Evolutionary conservation across 768 basidiomycete species (phyloP).

Genomic region (Leccinum fibrillosum): DNA sequence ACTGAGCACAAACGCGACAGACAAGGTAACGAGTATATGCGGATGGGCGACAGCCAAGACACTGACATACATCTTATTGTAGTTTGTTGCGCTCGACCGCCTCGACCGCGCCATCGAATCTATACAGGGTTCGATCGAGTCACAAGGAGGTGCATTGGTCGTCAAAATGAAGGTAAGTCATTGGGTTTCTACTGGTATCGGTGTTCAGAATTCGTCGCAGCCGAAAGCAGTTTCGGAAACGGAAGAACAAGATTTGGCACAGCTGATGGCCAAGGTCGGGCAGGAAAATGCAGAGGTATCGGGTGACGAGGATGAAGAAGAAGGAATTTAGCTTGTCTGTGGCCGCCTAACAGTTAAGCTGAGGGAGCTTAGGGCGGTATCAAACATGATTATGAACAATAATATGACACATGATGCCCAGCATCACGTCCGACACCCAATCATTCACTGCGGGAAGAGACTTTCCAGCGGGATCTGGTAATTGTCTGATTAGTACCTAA

Average conservation of each 20-base stretch:
- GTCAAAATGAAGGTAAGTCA: conserved; percentile 91
- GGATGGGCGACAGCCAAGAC: background rate
- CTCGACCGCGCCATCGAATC: conserved; percentile 91
- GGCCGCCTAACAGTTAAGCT: background rate
- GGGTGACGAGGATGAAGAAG: conserved; percentile 89
- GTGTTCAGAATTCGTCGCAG: conserved; percentile 38
- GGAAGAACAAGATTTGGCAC: conserved; percentile 95
- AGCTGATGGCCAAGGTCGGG: conserved; percentile 93
- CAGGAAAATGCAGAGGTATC: conserved; percentile 95
- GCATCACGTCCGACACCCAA: no score
- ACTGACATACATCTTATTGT: background rate
- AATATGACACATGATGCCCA: no score
- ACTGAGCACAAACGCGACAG: conserved; percentile 92
- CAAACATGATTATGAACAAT: no score
- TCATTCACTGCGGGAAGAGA: no score
- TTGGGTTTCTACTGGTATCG: background rate
- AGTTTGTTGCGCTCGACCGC: conserved; percentile 88
- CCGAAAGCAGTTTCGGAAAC: conserved; percentile 98
- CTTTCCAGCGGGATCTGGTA: no score
- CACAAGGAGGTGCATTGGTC: conserved; percentile 78
- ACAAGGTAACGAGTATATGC: conserved; percentile 59
- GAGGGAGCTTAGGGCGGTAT: no score
- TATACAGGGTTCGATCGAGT: conserved; percentile 82
- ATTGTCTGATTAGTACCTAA: no score
- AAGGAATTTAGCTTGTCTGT: conserved; percentile 25